Evolutionary conservation across 306 rosid species (phyloP), one percentile per base, ranked within the genome.

Genomic region (Trifolium fragiferum): DNA sequence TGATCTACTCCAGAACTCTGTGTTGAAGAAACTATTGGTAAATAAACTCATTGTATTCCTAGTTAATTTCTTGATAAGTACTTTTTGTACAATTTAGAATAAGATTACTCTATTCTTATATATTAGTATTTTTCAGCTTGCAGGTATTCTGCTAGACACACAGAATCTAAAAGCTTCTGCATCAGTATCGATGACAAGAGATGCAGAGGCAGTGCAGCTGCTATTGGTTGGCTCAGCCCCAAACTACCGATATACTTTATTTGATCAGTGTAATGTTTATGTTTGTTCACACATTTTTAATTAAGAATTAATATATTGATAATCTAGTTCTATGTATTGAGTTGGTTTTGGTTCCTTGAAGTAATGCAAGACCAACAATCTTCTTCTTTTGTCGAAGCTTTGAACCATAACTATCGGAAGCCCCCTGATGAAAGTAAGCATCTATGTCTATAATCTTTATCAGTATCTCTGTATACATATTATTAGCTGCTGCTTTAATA

Each of bases 121-220:
- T 76, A 63, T 23, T 68, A n/a, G n/a, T n/a, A 33, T 71, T 77
- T 77, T 79, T n/a, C 83, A 93, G 98, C 92, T 91, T 59, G 92
- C 96, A 68, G 98, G 90, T 78, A 89, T 93, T 69, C 86, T 93
- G 60, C 76, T 91, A 73, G 98, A 90, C 89, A 89, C 97, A 10
- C 87, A 81, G 76, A 89, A 93, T 78, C 74, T 93, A 32, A 87
- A 84, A 41, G 75, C 84, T 7, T 88, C 83, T 14, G 53, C 84
- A 59, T 81, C 87, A 59, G 37, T 76, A 58, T 83, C 89, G 1
- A 84, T 84, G 96, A 88, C 97, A 60, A 93, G 98, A 84, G 98
- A 93, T 72, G 85, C 96, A 27, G 97, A 93, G 80, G 97, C 97
- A 64, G 92, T 93, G 40, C 92, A 89, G 84, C 81, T 91, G 90